A percentile compares a stretch with the other conserved stretches of the same genome.
Conservation (phyloP, 257 asterid genomes). For the Solanum acaule region DNA sequence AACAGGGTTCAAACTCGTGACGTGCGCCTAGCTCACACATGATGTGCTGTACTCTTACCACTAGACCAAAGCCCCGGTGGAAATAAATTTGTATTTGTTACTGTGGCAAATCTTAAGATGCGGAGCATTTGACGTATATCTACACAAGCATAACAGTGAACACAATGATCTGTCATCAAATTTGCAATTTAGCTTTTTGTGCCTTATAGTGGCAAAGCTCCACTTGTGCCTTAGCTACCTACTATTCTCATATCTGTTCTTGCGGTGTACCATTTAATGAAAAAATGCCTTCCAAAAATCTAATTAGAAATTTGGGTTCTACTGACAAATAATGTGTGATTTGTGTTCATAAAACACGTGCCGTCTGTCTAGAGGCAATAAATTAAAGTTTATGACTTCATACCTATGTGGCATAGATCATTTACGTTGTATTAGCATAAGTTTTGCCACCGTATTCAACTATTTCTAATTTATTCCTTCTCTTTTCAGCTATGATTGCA, state of each 20-base stretch:
- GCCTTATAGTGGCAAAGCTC: neutral
- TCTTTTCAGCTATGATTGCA: slow-evolving; percentile 43
- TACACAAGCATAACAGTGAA: neutral
- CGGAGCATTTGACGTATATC: neutral
- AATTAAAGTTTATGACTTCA: neutral
- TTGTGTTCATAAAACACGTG: neutral
- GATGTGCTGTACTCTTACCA: neutral
- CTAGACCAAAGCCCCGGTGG: neutral
- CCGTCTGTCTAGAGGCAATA: neutral
- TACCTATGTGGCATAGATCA: neutral
- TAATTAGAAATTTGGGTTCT: neutral
- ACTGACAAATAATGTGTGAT: neutral
- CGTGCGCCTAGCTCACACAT: neutral
- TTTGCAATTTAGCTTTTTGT: neutral
- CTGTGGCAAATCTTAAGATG: neutral
- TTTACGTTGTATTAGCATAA: neutral
- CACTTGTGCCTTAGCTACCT: neutral
- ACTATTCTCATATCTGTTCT: neutral
- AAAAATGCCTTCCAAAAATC: neutral
- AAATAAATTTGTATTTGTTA: neutral
- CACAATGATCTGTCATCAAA: neutral
- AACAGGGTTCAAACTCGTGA: neutral
- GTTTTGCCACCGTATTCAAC: neutral
- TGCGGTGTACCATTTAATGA: neutral
- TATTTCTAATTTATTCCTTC: neutral